Percentiles rank a stretch among this genome's conserved stretches.
Conservation (phyloP, 176 grass and related monocot species). For the Aegilops umbellulata region DNA sequence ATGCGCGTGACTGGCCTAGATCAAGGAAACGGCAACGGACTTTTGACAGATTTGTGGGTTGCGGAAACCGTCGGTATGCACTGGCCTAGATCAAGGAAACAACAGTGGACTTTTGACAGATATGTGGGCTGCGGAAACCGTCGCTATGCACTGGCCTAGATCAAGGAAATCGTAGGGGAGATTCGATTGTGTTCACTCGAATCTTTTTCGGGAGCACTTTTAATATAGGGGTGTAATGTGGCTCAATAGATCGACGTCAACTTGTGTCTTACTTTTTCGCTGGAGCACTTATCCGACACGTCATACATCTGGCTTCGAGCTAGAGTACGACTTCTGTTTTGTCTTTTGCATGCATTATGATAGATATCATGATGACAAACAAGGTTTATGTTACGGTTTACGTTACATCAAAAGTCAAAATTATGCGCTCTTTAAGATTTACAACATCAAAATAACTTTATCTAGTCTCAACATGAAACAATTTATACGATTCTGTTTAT, state of each 20-base stretch:
- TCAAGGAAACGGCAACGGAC: fast-evolving
- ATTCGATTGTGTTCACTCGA: neutral
- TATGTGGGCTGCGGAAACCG: neutral
- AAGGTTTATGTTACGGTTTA: neutral
- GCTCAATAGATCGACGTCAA: neutral
- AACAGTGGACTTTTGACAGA: neutral
- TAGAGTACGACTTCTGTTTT: neutral
- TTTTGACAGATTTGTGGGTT: neutral
- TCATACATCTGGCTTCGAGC: neutral
- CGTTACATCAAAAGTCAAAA: neutral
- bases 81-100: neutral
- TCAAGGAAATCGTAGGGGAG: neutral
- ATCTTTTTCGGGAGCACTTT: neutral
- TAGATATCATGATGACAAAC: neutral
- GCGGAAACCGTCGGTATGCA: neutral
- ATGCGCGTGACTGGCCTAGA: neutral
- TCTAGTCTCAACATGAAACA: neutral
- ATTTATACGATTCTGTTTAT: neutral
- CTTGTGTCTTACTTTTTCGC: no score
- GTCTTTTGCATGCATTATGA: neutral
- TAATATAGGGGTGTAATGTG: neutral
- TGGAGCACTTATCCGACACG: neutral
- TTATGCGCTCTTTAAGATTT: neutral
- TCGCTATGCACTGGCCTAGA: neutral
- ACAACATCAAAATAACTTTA: neutral